Base-by-base conservation (phyloP, 2,329 filamentous ascomycete species). In the Diaporthe velutina region DNA sequence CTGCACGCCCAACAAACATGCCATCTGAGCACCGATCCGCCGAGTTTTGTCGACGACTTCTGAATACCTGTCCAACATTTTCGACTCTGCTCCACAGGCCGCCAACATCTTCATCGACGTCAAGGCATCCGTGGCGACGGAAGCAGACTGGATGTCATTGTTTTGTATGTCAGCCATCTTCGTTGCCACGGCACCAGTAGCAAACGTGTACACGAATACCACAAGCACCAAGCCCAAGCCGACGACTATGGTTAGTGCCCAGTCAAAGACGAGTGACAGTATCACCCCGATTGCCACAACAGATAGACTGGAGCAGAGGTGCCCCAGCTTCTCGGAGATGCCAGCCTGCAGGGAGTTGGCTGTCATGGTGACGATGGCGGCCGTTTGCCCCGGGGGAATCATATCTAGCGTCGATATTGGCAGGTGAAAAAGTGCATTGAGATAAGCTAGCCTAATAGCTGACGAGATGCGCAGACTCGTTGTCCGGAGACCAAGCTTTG, bases 361-460 rank as follows among this genome's bases (percentile, higher is more conserved):
- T 3, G 90, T 91, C 10, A 90, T 89, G 0, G 91, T 93, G 75
- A 93, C 91, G 60, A 91, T 90, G 12, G 88, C 87, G 0, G 91
- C 90, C 0, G 90, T 88, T 57, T 89, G 88, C 2, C 91, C 91
- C 0, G 90, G 85, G 0, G 90, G 88, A 81, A 92, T 66, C 74
- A 75, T 75, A 80, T 94, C 93, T 30, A 94, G 89, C 19, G 91
- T 90, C 71, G 91, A 89, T 48, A 94, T 89, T 50, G 91, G 90
- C 79, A 94, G 91, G 0, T 86, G 84, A 64, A 95, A 90, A 3
- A 94, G 86, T 42, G 87, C 85, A 66, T 88, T 87, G 40, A 95
- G 85, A 78, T 94, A 95, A 73, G 90, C 87, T 17, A 92, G 86
- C 42, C 93, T 86, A 58, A 92, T 86, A 4, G 87, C 88, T 0